Evolutionary conservation across 768 basidiomycete species (phyloP), one percentile per base, ranked within the genome.

Genomic region (Amanita jacksonii): DNA sequence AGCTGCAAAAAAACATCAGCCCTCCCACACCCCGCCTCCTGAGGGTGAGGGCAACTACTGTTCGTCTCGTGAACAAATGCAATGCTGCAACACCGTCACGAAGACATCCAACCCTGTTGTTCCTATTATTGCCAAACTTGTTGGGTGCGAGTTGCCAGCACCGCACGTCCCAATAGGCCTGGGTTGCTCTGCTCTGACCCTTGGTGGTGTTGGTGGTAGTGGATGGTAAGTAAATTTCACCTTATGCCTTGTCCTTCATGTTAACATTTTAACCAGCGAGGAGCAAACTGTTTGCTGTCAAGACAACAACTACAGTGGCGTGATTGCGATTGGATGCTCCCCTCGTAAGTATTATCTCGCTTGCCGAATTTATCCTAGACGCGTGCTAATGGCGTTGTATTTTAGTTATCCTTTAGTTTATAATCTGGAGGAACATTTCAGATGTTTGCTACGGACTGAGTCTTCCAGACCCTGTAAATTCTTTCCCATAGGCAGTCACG

Each of bases 261-360:
- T 15, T 32, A 31, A 23, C 22, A 10, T 33, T 8, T 34, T 23
- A 41, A 30, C 8, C 39, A 73, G 70, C 60, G 31, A 48, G 4
- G 38, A 49, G 10, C 67, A 73, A 50, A 57, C 69, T 8, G 66
- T 74, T 33, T 76, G 73, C 56, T 76, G 74, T 54, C 48, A 58
- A 20, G 61, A 65, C 46, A 70, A 73, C 48, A 48, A 51, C 35
- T 72, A 64, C 56, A 64, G 66, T 24, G 70, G 73, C 34, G 51
- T 71, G 25, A 58, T 73, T 41, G 62, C 58, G 6, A 49, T 70
- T 43, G 70, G 68, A 5, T 73, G 72, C 57, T 48, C 58, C 10
- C 66, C 66, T 1, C 62, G 70, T 72, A 54, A 52, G 70, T 58
- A 16, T 2, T 25, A 18, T 6, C 22, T 24, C 24, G 4, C 13